Conservation (phyloP, 306 rosid species). For the Leucaena leucocephala region DNA sequence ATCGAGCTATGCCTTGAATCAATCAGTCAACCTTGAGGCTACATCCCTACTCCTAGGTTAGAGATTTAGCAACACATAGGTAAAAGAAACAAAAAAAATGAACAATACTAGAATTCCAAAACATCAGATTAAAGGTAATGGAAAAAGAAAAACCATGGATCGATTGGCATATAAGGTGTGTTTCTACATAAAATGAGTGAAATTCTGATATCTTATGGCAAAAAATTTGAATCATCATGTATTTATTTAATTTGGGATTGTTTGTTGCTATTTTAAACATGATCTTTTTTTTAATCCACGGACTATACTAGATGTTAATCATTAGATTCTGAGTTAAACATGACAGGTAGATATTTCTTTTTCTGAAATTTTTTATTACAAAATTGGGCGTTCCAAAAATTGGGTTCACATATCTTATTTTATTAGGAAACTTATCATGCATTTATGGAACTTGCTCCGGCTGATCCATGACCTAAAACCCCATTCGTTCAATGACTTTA, state of each 20-base stretch:
- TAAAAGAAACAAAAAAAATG: too few species aligned
- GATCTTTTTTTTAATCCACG: background rate
- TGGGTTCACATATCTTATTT: background rate
- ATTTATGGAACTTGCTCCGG: background rate
- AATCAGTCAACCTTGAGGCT: too few species aligned
- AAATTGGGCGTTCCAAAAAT: background rate
- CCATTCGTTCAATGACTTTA: background rate
- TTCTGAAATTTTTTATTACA: background rate
- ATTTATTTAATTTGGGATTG: slow-evolving; percentile 20
- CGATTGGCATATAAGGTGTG: too few species aligned
- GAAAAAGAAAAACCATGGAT: too few species aligned
- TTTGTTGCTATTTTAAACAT: slow-evolving; percentile 11
- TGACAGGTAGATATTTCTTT: background rate
- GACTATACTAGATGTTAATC: background rate
- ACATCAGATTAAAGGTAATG: too few species aligned
- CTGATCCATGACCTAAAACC: background rate
- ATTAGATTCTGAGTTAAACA: background rate
- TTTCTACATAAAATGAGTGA: too few species aligned
- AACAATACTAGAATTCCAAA: too few species aligned
- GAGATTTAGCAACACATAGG: too few species aligned
- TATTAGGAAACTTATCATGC: background rate
- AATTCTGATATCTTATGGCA: too few species aligned
- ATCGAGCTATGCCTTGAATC: too few species aligned
- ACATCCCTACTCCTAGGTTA: too few species aligned
- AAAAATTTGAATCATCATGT: background rate